Conservation (phyloP, 257 asterid genomes). For the Anisodus acutangulus region DNA sequence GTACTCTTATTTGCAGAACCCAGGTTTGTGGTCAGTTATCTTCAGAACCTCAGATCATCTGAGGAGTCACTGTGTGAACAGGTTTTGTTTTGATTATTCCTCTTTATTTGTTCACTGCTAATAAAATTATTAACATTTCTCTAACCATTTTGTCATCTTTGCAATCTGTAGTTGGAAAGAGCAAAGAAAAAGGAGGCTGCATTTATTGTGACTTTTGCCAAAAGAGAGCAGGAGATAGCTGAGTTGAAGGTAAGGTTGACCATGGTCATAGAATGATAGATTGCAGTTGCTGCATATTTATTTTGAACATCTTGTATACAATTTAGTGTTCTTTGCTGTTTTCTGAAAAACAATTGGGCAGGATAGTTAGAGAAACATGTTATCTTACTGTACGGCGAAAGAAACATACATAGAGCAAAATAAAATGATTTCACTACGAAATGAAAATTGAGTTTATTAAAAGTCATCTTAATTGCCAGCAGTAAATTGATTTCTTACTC, state of each 20-base stretch:
- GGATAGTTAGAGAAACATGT: background rate
- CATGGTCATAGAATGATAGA: background rate
- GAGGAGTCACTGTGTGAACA: slow-evolving; percentile 93
- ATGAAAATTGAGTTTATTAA: background rate
- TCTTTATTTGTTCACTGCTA: background rate
- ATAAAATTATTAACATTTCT: background rate
- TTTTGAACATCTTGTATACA: background rate
- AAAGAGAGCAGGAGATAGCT: slow-evolving; percentile 97
- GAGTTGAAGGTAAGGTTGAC: slow-evolving; percentile 74
- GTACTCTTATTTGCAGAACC: slow-evolving; percentile 53
- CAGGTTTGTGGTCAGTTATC: slow-evolving; percentile 59
- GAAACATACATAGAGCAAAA: background rate
- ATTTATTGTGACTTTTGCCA: slow-evolving; percentile 89
- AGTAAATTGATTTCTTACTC: background rate
- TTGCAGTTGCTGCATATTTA: background rate
- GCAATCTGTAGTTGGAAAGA: slow-evolving; percentile 68
- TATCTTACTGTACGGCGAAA: background rate
- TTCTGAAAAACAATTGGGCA: background rate
- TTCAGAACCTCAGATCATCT: slow-evolving; percentile 76
- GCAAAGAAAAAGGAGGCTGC: slow-evolving; percentile 96
- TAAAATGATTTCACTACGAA: background rate
- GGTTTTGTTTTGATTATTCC: slow-evolving; percentile 46
- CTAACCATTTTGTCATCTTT: slow-evolving; percentile 1
- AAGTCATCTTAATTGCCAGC: background rate
- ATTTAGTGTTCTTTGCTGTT: background rate